Conservation (phyloP, 805 yeast species). For the Candida berthetii region DNA sequence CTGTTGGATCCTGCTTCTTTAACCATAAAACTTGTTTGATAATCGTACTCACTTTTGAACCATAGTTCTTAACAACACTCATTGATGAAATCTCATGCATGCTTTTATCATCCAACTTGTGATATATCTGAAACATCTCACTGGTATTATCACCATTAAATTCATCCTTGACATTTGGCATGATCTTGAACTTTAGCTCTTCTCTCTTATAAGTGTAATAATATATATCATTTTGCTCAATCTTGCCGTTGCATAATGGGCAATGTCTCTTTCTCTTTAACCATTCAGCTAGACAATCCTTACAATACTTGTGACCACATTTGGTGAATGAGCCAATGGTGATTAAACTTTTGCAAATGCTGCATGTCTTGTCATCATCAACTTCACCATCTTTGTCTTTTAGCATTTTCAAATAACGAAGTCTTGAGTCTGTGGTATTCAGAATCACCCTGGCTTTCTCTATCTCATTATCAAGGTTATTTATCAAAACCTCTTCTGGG, state of each 20-base stretch:
- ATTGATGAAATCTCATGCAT: constrained; percentile 41
- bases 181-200: constrained; percentile 37
- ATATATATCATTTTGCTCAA: constrained; percentile 51
- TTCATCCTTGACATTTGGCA: constrained; percentile 7
- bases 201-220: constrained; percentile 58
- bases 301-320: constrained; percentile 92
- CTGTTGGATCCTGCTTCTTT: constrained; percentile 38
- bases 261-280: constrained; percentile 48
- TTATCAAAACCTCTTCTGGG: background rate
- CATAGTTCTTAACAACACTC: constrained; percentile 46
- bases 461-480: constrained; percentile 2
- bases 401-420: constrained; percentile 43
- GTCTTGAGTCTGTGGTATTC: constrained; percentile 29
- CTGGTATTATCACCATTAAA: no score
- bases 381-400: constrained; percentile 20
- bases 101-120: constrained; percentile 31
- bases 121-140: constrained; percentile 16
- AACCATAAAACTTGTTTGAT: constrained; percentile 66
- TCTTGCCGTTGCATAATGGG: constrained; percentile 70
- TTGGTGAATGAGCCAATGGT: constrained; percentile 73
- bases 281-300: constrained; percentile 78
- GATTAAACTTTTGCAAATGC: constrained; percentile 71
- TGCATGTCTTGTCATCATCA: constrained; percentile 42
- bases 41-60: constrained; percentile 83
- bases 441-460: constrained; percentile 13